Conservation (phyloP, 169 alveolate species). For the Perkinsus marinus region DNA sequence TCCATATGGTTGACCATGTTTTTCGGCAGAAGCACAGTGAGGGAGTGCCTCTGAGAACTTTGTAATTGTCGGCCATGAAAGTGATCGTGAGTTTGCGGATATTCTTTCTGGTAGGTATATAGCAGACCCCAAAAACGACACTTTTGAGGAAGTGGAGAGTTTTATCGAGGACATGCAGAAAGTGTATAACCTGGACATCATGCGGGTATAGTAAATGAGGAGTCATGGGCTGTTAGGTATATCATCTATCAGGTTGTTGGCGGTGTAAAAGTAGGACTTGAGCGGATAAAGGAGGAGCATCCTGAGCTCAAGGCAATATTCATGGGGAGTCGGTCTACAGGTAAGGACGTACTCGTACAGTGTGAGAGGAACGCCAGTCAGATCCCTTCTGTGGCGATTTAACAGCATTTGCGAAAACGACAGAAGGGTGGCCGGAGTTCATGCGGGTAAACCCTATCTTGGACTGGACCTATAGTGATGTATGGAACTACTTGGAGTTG, state of each 20-base stretch:
- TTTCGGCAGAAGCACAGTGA: not conserved
- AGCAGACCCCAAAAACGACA: not conserved
- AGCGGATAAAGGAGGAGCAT: not conserved
- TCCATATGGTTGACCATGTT: not conserved
- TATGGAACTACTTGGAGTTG: conserved; percentile 21
- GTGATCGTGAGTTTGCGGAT: too few species aligned
- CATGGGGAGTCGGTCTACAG: not conserved
- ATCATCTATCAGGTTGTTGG: not conserved
- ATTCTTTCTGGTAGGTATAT: not conserved
- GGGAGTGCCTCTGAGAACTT: not conserved
- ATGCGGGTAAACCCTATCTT: conserved; percentile 29
- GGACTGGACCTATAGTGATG: conserved; percentile 31
- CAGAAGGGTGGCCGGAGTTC: conserved; percentile 33
- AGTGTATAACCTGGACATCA: not conserved
- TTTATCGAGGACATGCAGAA: not conserved
- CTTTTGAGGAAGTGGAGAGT: not conserved
- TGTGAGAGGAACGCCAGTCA: not conserved
- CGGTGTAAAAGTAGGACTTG: not conserved
- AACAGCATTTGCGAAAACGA: not conserved
- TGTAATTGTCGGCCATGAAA: not conserved
- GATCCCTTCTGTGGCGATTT: not conserved
- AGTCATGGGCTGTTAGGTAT: not conserved
- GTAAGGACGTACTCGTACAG: not conserved
- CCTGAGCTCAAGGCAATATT: not conserved
- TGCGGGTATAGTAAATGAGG: not conserved